A percentile compares a stretch with the other conserved stretches of the same genome.
phyloP scores from a whole-genome alignment of 352 stramenopile genomes.

The Phytophthora parvispora region DNA sequence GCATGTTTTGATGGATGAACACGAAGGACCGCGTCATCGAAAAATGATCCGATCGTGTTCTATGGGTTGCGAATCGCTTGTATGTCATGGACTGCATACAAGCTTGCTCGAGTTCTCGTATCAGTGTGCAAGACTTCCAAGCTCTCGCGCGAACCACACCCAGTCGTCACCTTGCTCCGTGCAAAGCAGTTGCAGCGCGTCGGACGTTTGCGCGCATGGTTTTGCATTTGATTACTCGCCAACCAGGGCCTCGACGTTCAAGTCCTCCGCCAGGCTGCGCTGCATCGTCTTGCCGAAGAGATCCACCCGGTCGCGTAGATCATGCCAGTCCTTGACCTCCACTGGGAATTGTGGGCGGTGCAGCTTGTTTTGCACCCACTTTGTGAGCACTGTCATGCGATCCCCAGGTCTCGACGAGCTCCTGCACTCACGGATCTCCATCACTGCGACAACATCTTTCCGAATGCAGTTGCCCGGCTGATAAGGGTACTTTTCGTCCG shows the following conservation, averaged over 20 bases:
- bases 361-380: slow-evolving; percentile 38
- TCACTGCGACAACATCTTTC: slow-evolving; percentile 48
- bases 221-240: slow-evolving; percentile 2
- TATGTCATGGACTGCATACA: too few species aligned
- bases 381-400: slow-evolving; percentile 30
- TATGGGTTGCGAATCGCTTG: too few species aligned
- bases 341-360: slow-evolving; percentile 32
- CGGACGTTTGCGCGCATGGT: not conserved
- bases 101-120: not conserved
- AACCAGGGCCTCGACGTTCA: slow-evolving; percentile 11
- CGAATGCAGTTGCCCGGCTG: slow-evolving; percentile 39
- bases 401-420: not conserved
- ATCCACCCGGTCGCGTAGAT: slow-evolving; percentile 38
- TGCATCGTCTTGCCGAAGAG: slow-evolving; percentile 36
- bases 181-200: not conserved
- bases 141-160: too few species aligned
- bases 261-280: slow-evolving; percentile 29
- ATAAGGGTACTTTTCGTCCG: slow-evolving; percentile 58
- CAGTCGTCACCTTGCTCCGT: too few species aligned
- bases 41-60: too few species aligned
- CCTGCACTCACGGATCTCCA: slow-evolving; percentile 40
- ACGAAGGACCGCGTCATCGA: too few species aligned
- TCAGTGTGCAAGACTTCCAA: too few species aligned
- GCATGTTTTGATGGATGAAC: slow-evolving; percentile 1
- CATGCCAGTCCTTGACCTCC: slow-evolving; percentile 24